A percentile compares a stretch with the other conserved stretches of the same genome.
Conservation (phyloP, 192 early-diverging fungal species). For the Umbelopsis vinacea region DNA sequence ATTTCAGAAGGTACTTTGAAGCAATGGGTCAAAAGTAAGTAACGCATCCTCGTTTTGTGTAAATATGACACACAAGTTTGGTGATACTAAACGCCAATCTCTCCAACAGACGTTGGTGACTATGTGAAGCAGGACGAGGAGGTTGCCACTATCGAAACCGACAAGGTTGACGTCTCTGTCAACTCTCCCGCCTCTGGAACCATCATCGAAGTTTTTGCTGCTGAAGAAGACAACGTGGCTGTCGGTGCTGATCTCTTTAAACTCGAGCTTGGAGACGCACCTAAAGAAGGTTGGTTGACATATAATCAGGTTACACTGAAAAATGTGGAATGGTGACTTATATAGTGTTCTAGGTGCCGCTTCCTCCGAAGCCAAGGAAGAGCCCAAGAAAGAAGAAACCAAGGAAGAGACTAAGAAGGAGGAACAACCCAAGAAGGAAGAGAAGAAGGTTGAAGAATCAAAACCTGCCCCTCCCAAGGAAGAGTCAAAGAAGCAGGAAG, state of each 20-base stretch:
- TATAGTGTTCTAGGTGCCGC: conserved; percentile 28
- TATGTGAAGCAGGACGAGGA: conserved; percentile 94
- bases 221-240: conserved; percentile 28
- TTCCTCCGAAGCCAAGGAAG: conserved; percentile 38
- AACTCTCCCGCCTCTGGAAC: conserved; percentile 93
- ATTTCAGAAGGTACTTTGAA: conserved; percentile 98
- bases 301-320: neutral
- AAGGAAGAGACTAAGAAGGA: conserved; percentile 40
- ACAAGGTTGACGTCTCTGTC: conserved; percentile 98
- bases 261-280: conserved; percentile 78
- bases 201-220: conserved; percentile 57
- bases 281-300: conserved; percentile 54
- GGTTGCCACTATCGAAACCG: conserved; percentile 97
- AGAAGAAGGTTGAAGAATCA: conserved; percentile 29
- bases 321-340: neutral
- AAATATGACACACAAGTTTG: neutral
- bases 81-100: neutral
- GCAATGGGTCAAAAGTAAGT: conserved; percentile 93
- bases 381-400: conserved; percentile 36
- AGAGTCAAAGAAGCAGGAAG: conserved; percentile 37
- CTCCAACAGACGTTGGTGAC: conserved; percentile 85
- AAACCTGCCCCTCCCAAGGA: conserved; percentile 44
- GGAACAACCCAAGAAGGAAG: conserved; percentile 45
- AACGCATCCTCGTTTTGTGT: neutral
- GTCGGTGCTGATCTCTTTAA: conserved; percentile 91